Base-by-base conservation (phyloP, 371 early-diverging fungal species). In the Rhizopus sp. region DNA sequence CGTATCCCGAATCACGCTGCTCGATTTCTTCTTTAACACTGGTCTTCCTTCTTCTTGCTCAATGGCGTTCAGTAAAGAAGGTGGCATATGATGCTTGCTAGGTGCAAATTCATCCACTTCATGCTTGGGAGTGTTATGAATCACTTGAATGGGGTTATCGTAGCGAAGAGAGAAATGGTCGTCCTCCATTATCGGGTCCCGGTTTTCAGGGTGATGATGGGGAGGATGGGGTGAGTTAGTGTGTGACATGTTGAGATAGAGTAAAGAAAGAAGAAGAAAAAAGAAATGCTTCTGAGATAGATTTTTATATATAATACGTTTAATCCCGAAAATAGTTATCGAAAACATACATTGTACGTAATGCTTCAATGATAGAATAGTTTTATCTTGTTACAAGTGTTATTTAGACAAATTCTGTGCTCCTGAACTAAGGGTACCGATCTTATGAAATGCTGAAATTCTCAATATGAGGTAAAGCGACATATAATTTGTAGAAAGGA, bases 111-210 rank as follows among this genome's bases (percentile, higher is more conserved):
- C 52, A 29, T 62, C 64, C 5, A 58, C 5, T 34, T 53, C 31
- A 31, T 62, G 72, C 35, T 46, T 54, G 33, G 68, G 57, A 12
- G 54, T 49, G 33, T 75, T 63, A 46, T 72, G 76, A 12, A 75
- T 72, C 5, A 62, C 66, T 45, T 75, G 55, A 42, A 75, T 75
- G 10, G 76, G 76, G 40, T 75, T 75, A 29, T 64, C 72, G 37
- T 53, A 75, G 6, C 66, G 55, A 17, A 75, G 55, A 13, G 70
- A 72, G 32, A 75, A 75, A 44, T 68, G 61, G 10, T 72, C 66
- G 33, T 75, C 76, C 33, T 61, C 45, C 68, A 75, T 59, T 35
- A 75, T 69, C 7, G 76, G 76, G 34, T 75, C 76, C 38, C 76
- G 45, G 8, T 31, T 42, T 48, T 69, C 66, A 15, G 37, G 13